phyloP scores from a whole-genome alignment of 306 rosid species.

The Vigna hirtella region DNA sequence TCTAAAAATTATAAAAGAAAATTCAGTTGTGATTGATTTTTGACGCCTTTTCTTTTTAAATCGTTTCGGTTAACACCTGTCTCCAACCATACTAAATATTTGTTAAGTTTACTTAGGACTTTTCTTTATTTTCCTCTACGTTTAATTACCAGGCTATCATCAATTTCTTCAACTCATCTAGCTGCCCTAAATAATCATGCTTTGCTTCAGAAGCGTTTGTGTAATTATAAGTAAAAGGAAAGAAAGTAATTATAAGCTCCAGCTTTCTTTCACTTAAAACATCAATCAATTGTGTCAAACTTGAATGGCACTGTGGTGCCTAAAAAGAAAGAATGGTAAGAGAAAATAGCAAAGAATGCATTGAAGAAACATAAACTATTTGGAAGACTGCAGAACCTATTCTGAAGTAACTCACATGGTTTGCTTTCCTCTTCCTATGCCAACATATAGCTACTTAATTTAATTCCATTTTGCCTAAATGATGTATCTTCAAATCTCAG shows the following conservation, averaged over 20 bases:
- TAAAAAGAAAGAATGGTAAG: background rate
- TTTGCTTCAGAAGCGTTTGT: slow-evolving; percentile 6
- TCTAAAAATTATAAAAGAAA: too few relatives aligned
- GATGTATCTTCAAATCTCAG: slow-evolving; percentile 26
- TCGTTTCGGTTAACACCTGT: too few relatives aligned
- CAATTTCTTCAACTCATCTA: too few relatives aligned
- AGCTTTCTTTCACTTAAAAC: background rate
- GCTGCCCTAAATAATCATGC: background rate
- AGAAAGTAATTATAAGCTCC: background rate
- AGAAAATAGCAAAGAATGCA: background rate
- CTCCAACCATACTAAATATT: background rate
- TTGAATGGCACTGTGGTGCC: background rate
- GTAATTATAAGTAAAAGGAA: background rate
- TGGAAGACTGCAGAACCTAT: background rate
- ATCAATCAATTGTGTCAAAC: background rate
- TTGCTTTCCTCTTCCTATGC: slow-evolving; percentile 11
- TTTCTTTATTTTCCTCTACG: background rate
- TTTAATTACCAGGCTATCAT: background rate
- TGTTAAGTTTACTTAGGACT: background rate
- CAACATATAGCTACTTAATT: background rate
- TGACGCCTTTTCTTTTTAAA: too few relatives aligned
- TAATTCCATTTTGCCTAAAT: slow-evolving; percentile 20
- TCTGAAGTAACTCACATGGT: background rate
- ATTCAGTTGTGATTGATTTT: too few relatives aligned
- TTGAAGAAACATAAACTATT: background rate